phyloP scores from a whole-genome alignment of 768 basidiomycete genomes.

The Lentinula guzmanii region DNA sequence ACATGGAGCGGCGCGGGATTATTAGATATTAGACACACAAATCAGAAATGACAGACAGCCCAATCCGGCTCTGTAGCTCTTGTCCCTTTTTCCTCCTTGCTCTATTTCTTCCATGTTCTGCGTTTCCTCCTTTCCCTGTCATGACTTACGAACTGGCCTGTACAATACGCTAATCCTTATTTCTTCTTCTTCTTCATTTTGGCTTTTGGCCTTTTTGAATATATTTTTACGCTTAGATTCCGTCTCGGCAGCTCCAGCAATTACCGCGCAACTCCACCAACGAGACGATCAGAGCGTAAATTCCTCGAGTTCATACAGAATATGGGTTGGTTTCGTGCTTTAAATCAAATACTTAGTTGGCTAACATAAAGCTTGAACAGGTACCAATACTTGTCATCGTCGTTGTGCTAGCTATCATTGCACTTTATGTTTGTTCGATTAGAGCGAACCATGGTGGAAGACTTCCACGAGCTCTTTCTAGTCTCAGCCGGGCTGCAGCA shows the following conservation, averaged over 20 bases:
- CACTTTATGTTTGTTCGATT: slow-evolving; percentile 9
- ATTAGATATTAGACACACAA: not conserved
- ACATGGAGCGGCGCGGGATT: not conserved
- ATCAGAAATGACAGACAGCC: slow-evolving; percentile 1
- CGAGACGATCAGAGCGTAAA: not conserved
- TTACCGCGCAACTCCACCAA: not conserved
- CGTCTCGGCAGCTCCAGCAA: slow-evolving; percentile 3
- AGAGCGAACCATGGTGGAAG: slow-evolving; percentile 12
- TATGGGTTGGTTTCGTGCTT: not conserved
- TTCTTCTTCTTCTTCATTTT: not conserved
- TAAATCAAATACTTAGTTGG: not conserved
- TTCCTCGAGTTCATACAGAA: not conserved
- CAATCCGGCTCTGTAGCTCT: not conserved
- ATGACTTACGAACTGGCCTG: slow-evolving; percentile 5
- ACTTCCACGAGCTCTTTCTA: slow-evolving; percentile 11
- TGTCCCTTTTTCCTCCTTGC: not conserved
- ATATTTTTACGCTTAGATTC: not conserved
- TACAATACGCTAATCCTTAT: slow-evolving; percentile 1
- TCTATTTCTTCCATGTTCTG: not conserved
- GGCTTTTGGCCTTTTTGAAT: not conserved
- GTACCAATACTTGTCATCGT: slow-evolving; percentile 25
- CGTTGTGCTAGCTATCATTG: slow-evolving; percentile 15
- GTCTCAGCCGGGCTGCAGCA: slow-evolving; percentile 6
- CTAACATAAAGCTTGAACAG: not conserved
- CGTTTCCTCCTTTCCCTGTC: not conserved